phyloP scores from a whole-genome alignment of 2,329 filamentous ascomycete genomes.

The Phaeosphaeria sp. region DNA sequence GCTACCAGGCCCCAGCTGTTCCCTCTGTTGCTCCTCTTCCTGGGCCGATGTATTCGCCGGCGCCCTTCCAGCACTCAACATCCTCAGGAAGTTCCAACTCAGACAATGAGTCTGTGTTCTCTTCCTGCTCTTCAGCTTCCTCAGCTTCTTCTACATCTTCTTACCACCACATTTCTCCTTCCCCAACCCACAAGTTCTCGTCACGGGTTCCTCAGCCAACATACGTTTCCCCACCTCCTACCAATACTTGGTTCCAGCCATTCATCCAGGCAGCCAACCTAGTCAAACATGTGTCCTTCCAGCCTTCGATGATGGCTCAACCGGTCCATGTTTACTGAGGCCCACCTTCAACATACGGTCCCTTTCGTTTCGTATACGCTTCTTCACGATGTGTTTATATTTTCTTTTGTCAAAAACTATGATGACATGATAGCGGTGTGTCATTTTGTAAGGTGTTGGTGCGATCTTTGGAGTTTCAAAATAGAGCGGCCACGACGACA shows the following conservation, averaged over 20 bases:
- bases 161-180: slow-evolving; percentile 38
- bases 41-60: slow-evolving; percentile 37
- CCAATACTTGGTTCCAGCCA: slow-evolving; percentile 49
- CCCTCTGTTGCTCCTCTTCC: slow-evolving; percentile 42
- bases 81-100: slow-evolving; percentile 49
- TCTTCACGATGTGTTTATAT: slow-evolving; percentile 44
- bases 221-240: slow-evolving; percentile 45
- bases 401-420: slow-evolving; percentile 42
- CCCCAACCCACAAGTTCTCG: slow-evolving; percentile 36
- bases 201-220: slow-evolving; percentile 35
- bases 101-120: slow-evolving; percentile 50
- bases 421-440: slow-evolving; percentile 45
- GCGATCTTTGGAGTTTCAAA: slow-evolving; percentile 38
- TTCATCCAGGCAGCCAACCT: slow-evolving; percentile 50
- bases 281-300: slow-evolving; percentile 51
- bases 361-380: slow-evolving; percentile 28
- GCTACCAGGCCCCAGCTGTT: slow-evolving; percentile 35
- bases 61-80: slow-evolving; percentile 39
- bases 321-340: slow-evolving; percentile 47
- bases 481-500: slow-evolving; percentile 33
- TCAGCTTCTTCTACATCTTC: slow-evolving; percentile 46
- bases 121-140: slow-evolving; percentile 45
- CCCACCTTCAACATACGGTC: slow-evolving; percentile 7
- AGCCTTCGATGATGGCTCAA: slow-evolving; percentile 45
- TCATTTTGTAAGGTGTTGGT: slow-evolving; percentile 38